phyloP scores from a whole-genome alignment of 441 rosid genomes.

The Melastoma candidum region DNA sequence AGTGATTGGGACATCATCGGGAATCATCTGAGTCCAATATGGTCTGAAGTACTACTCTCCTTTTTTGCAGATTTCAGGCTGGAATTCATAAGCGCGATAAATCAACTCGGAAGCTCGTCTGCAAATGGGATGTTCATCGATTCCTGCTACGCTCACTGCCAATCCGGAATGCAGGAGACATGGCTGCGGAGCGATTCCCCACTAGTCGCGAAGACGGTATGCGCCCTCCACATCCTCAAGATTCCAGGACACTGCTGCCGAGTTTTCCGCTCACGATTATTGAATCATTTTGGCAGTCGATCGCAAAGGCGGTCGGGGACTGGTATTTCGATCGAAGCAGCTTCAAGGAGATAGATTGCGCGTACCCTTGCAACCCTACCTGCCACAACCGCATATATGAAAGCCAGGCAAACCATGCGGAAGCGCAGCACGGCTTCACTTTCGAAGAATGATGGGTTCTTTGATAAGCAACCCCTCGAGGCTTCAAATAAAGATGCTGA shows the following conservation, averaged over 20 bases:
- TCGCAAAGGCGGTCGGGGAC: constrained; percentile 87
- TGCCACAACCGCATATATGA: constrained; percentile 47
- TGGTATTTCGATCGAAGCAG: constrained; percentile 61
- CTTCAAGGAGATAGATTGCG: constrained; percentile 67
- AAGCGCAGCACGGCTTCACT: no score
- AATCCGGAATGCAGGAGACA: constrained; percentile 53
- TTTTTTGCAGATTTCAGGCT: constrained; percentile 49
- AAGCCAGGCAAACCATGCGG: constrained; percentile 14
- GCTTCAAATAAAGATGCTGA: no score
- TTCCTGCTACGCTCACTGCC: constrained; percentile 85
- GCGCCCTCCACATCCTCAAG: neutral
- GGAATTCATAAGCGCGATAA: constrained; percentile 53
- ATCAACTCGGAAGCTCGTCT: constrained; percentile 34
- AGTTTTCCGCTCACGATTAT: no score
- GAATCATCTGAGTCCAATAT: no score
- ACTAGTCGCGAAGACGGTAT: constrained; percentile 41
- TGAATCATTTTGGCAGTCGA: constrained; percentile 35
- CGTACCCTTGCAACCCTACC: constrained; percentile 91
- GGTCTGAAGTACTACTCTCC: neutral
- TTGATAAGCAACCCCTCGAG: no score
- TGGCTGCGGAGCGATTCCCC: constrained; percentile 72
- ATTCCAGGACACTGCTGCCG: no score
- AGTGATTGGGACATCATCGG: no score
- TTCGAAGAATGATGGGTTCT: no score
- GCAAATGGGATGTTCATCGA: constrained; percentile 69